Percentiles rank a stretch among this genome's conserved stretches.
These are phyloP conservation scores for Pyrenophora graminea DNA, from an alignment of 2,329 filamentous ascomycete species.

Conservation along the genomic window DNA sequence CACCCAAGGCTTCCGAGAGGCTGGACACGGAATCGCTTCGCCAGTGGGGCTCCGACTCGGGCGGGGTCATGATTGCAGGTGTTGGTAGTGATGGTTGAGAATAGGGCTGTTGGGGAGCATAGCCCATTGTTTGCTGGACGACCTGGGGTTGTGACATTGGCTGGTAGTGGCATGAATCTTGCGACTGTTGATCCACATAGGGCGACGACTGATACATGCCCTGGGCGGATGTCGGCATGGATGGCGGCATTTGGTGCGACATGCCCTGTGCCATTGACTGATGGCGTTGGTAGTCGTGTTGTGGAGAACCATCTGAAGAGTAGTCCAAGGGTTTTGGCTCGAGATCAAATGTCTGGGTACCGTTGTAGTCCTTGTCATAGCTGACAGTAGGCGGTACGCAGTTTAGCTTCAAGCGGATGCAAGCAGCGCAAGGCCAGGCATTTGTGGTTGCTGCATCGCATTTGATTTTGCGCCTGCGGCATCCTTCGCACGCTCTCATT, in stretches of 20 bases:
- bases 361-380: slow-evolving; percentile 65
- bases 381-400: slow-evolving; percentile 87
- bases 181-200: slow-evolving; percentile 40
- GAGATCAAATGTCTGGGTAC: slow-evolving; percentile 48
- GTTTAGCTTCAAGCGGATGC: slow-evolving; percentile 86
- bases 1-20: slow-evolving; percentile 79
- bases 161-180: slow-evolving; percentile 45
- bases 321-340: slow-evolving; percentile 48
- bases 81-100: slow-evolving; percentile 33
- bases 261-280: slow-evolving; percentile 37
- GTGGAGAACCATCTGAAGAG: slow-evolving; percentile 43
- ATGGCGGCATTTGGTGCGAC: slow-evolving; percentile 34
- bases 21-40: slow-evolving; percentile 59
- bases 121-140: slow-evolving; percentile 41
- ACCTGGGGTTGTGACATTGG: slow-evolving; percentile 41
- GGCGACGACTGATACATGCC: slow-evolving; percentile 44
- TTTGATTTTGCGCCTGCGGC: slow-evolving; percentile 93
- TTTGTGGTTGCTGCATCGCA: slow-evolving; percentile 97
- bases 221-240: slow-evolving; percentile 36
- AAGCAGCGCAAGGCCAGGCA: slow-evolving; percentile 95
- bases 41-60: slow-evolving; percentile 57
- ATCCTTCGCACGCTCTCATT: slow-evolving; percentile 96
- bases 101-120: slow-evolving; percentile 41
- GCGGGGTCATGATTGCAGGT: slow-evolving; percentile 39
- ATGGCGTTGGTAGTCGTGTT: slow-evolving; percentile 48